phyloP scores from a whole-genome alignment of 257 asterid genomes.

The Cinchona pubescens region DNA sequence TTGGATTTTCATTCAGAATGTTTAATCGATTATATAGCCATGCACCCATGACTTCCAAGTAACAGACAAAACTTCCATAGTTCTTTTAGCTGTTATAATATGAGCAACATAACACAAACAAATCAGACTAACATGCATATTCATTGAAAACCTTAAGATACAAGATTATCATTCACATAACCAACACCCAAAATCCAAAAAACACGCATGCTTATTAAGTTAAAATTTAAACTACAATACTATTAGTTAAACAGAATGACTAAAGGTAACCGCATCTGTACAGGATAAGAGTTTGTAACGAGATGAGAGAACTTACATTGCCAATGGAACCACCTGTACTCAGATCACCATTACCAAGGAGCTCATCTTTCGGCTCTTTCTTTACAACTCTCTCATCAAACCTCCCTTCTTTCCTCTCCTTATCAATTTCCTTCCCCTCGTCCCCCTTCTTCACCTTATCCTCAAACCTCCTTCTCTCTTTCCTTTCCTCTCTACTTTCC shows the following conservation, averaged over 20 bases:
- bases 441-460: conserved; percentile 44
- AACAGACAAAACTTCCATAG: background rate
- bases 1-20: background rate
- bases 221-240: too few species aligned
- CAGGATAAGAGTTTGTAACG: background rate
- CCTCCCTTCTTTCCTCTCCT: conserved; percentile 13
- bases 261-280: background rate
- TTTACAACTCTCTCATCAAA: conserved; percentile 29
- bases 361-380: conserved; percentile 33
- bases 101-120: background rate
- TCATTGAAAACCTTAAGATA: background rate
- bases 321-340: conserved; percentile 37
- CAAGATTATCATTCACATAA: background rate
- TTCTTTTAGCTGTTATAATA: background rate
- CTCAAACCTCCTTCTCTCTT: conserved; percentile 61
- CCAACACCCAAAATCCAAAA: background rate
- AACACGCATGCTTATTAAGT: background rate
- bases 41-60: background rate
- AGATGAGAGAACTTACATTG: conserved; percentile 45
- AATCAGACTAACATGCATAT: background rate
- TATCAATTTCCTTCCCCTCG: conserved; percentile 27
- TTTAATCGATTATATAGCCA: background rate
- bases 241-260: too few species aligned
- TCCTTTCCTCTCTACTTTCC: conserved; percentile 33
- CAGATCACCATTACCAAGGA: conserved; percentile 20